Conservation (phyloP, 208 protist genomes). For the Sergeia podlipaevii region DNA sequence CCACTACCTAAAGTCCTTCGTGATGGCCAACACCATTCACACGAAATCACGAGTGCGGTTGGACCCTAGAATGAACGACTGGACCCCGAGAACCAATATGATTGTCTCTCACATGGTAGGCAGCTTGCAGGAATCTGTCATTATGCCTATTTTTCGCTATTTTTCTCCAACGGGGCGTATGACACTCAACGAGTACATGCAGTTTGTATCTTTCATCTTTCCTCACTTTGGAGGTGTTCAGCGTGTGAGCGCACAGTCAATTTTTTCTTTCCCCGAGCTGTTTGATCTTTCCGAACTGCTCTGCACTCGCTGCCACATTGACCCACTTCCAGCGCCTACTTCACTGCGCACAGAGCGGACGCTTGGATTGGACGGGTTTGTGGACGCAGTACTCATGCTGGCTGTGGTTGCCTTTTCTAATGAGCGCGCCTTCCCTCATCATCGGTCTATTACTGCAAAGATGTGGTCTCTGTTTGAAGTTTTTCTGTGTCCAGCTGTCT, state of each 20-base stretch:
- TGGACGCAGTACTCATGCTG: constrained; percentile 79
- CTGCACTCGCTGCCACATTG: neutral
- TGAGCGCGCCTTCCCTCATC: constrained; percentile 37
- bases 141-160: constrained; percentile 76
- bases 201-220: constrained; percentile 57
- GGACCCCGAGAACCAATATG: constrained; percentile 56
- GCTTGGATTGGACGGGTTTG: constrained; percentile 66
- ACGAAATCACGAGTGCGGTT: constrained; percentile 45
- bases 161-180: constrained; percentile 32
- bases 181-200: constrained; percentile 34
- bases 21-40: constrained; percentile 45
- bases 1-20: constrained; percentile 57
- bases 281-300: constrained; percentile 19
- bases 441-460: constrained; percentile 74
- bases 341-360: neutral
- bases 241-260: constrained; percentile 38
- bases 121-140: constrained; percentile 22
- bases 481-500: constrained; percentile 40
- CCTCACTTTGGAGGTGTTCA: constrained; percentile 37
- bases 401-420: constrained; percentile 76
- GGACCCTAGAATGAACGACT: constrained; percentile 44
- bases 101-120: constrained; percentile 70
- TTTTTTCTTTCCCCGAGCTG: constrained; percentile 69
- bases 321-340: neutral
- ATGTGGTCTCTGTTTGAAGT: constrained; percentile 74